Conservation (phyloP, 805 yeast species). For the Clavispora vitiphila region DNA sequence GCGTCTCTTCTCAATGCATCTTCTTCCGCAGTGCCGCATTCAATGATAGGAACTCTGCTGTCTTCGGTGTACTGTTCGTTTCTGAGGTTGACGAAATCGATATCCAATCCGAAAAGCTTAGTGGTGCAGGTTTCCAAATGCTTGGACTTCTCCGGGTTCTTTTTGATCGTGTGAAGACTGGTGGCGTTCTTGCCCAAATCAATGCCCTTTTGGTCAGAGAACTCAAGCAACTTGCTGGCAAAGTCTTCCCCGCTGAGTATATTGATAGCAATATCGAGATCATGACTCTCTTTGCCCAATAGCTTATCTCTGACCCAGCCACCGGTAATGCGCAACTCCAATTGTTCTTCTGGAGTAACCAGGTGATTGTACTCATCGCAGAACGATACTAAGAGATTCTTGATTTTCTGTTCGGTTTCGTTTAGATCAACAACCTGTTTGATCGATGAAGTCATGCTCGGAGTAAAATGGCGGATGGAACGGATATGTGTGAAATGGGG, state of each 20-base stretch:
- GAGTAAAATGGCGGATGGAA: not conserved
- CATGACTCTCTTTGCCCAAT: conserved; percentile 74
- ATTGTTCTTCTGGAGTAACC: conserved; percentile 12
- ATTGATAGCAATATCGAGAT: conserved; percentile 89
- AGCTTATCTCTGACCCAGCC: conserved; percentile 98
- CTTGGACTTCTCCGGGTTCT: conserved; percentile 93
- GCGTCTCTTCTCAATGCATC: conserved; percentile 96
- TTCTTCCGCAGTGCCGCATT: conserved; percentile 84
- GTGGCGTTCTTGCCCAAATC: conserved; percentile 19
- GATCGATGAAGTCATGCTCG: not conserved
- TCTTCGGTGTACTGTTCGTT: conserved; percentile 79
- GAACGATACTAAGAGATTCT: conserved; percentile 36
- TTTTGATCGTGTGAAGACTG: conserved; percentile 74
- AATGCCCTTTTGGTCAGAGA: conserved; percentile 25
- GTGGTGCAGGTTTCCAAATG: conserved; percentile 97
- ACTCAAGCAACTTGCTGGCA: conserved; percentile 61
- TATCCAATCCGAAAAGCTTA: conserved; percentile 72
- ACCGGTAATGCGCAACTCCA: conserved; percentile 80
- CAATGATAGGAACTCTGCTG: conserved; percentile 79
- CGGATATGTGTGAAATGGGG: not conserved
- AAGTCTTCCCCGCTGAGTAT: conserved; percentile 80
- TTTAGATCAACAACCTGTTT: conserved; percentile 16
- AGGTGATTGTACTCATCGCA: conserved; percentile 31
- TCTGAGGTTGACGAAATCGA: conserved; percentile 90
- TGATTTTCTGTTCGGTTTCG: conserved; percentile 39